Evolutionary conservation across 768 basidiomycete species (phyloP), one percentile per base, ranked within the genome.

Genomic region (Lactarius vividus): DNA sequence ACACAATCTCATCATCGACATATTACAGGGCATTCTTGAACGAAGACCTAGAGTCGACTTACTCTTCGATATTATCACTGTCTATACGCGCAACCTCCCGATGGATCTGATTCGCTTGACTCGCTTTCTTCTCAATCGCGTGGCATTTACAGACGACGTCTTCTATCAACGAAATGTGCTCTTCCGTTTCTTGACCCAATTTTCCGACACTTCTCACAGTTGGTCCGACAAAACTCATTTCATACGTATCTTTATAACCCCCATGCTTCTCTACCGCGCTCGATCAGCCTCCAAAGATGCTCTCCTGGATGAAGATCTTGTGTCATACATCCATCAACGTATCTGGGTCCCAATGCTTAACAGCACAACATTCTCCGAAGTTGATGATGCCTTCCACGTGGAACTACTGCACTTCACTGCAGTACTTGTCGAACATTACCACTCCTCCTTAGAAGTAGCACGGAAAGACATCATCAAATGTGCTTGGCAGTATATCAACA

Each of bases 381-480:
- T 83, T 0, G 94, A 96, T 64, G 96, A 98, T 73, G 82, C 86
- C 68, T 90, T 96, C 76, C 89, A 89, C 71, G 91, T 98, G 65
- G 97, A 98, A 75, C 82, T 97, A 20, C 81, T 98, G 46, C 89
- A 96, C 71, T 79, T 98, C 73, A 94, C 96, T 6, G 94, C 90
- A 0, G 81, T 94, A 39, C 83, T 99, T 66, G 89, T 98, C 4
- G 91, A 96, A 66, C 83, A 89, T 71, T 95, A 93, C 69, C 83
- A 88, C 2, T 79, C 85, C n/a, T 76, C 92, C n/a, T 81, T 97
- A 52, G 86, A 85, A 65, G 89, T 93, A 54, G 85, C 84, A 42
- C 86, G 91, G 76, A 98, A 95, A 75, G 92, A 96, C 66, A 87
- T 98, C 70, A 95, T 98, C 79, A 92, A 90, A 74, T 90, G 91